Evolutionary conservation across 768 basidiomycete genomes (phyloP), one percentile per base, ranked within the genome.

Genomic region (Xerocomellus chrysenteron): DNA sequence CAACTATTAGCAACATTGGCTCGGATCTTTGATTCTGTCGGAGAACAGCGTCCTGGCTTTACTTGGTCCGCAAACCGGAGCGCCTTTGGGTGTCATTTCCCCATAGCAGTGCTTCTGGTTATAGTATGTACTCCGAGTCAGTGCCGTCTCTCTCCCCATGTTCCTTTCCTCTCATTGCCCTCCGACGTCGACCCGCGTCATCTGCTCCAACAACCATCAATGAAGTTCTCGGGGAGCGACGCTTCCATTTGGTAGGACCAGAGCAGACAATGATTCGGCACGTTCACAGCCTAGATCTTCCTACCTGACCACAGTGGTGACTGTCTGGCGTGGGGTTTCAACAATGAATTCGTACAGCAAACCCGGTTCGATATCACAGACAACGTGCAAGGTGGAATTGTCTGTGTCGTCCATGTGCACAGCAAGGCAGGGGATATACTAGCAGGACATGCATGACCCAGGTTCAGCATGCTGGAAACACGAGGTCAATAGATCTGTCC

Each of bases 401-500:
- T 59, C 39, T 41, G 19, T 36, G 50, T 41, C 17, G 13, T 35
- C n/a, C 41, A n/a, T 24, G 37, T 46, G 54, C 60, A 63, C 60
- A 54, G 64, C 55, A 36, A 55, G 53, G 64, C 55, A 40, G 57
- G 53, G 54, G 37, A 21, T 11, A 35, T 21, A 21, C 21, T 21
- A 21, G 21, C 41, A 9, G 43, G 33, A 40, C 16, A 16, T 2
- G 17, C 13, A 26, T 4, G 21, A 32, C n/a, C 41, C 17, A 24
- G 2, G 7, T 26, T n/a, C 14, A 33, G 5, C 26, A 52, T 45
- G 71, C 53, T 41, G 59, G 50, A 62, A 63, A 65, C 71, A 73
- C 64, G 70, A 71, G 71, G 69, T 53, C 51, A 52, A 54, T 32
- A 35, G 37, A 5, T 44, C 42, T 21, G 21, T 21, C 21, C 66